Conservation (phyloP, 2,329 filamentous ascomycete genomes). For the Sclerotinia sclerotiorum region DNA sequence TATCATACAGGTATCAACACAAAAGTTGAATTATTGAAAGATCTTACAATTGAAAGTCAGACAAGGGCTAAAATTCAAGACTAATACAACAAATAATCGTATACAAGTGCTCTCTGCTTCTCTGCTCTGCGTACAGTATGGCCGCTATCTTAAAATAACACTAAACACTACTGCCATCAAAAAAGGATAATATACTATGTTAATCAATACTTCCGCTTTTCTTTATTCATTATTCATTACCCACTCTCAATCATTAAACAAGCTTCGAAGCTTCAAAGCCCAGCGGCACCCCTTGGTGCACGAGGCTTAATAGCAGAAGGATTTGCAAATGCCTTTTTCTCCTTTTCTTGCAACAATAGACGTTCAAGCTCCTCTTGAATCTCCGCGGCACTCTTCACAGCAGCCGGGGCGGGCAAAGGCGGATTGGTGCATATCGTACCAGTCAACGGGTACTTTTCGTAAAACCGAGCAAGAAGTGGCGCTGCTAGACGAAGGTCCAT, state of each 20-base stretch:
- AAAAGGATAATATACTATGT: not conserved
- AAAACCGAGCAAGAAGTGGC: constrained; percentile 34
- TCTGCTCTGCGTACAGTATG: constrained; percentile 1
- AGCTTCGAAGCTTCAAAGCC: not conserved
- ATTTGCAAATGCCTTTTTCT: constrained; percentile 21
- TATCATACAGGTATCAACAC: not conserved
- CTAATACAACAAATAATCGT: constrained; percentile 17
- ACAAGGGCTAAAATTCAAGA: constrained; percentile 15
- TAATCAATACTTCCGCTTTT: constrained; percentile 17
- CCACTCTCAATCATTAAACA: not conserved
- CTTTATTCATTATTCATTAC: not conserved
- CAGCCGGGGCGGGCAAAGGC: not conserved
- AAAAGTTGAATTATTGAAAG: not conserved
- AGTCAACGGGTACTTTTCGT: constrained; percentile 39
- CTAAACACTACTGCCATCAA: constrained; percentile 13
- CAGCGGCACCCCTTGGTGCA: not conserved
- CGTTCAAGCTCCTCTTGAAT: constrained; percentile 25
- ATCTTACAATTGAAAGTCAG: not conserved
- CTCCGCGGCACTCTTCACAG: constrained; percentile 13
- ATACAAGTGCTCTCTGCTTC: constrained; percentile 16
- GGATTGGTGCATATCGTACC: constrained; percentile 29
- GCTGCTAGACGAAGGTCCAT: constrained; percentile 33
- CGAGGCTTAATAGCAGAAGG: not conserved
- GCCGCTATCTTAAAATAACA: constrained; percentile 12
- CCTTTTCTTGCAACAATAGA: constrained; percentile 23